Evolutionary conservation across 106 monocot species (phyloP).

Genomic region (Cymbidium sinense): DNA sequence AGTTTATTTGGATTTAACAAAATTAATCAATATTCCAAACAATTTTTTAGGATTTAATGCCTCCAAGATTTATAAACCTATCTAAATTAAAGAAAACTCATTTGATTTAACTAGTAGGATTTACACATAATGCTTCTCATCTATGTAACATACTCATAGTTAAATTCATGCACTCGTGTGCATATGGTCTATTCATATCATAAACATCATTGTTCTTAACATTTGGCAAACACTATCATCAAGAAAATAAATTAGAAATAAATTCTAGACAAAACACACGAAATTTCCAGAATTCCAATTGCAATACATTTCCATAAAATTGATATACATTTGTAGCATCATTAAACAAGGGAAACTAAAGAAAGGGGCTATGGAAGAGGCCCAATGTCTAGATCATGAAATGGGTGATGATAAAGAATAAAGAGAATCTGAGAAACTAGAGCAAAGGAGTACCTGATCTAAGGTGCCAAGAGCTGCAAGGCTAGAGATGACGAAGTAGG

Average conservation of each 20-base stretch:
- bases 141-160: too few species aligned
- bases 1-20: background rate
- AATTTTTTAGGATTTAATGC: background rate
- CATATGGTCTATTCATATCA: too few species aligned
- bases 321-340: background rate
- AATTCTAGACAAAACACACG: background rate
- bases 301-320: background rate
- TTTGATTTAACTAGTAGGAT: too few species aligned
- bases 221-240: background rate
- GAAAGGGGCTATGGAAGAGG: background rate
- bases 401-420: background rate
- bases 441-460: conserved; percentile 43
- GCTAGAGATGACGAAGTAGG: conserved; percentile 89
- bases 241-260: background rate
- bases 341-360: background rate
- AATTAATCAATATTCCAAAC: background rate
- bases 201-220: background rate
- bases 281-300: background rate
- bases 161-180: too few species aligned
- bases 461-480: conserved; percentile 75
- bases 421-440: background rate
- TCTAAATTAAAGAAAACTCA: background rate
- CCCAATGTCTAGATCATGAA: background rate
- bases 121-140: too few species aligned
- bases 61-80: background rate